A percentile compares a stretch with the other conserved stretches of the same genome.
Conservation (phyloP, 2,329 filamentous ascomycete genomes). For the Aspergillus sp. region DNA sequence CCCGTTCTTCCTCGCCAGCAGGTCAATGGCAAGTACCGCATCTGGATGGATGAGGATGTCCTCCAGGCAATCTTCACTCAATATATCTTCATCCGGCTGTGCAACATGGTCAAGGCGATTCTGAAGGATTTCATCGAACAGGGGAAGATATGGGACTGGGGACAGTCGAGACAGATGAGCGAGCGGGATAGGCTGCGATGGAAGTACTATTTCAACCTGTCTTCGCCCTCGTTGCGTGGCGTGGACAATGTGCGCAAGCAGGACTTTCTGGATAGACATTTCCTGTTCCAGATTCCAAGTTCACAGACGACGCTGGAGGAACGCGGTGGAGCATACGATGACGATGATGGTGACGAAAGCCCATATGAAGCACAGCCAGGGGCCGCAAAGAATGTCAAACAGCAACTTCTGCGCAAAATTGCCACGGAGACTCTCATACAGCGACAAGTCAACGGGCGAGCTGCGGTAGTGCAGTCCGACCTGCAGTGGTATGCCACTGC, state of each 20-base stretch:
- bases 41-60: slow-evolving; percentile 49
- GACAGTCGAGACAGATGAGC: slow-evolving; percentile 1
- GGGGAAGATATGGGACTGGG: slow-evolving; percentile 13
- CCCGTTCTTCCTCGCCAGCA: slow-evolving; percentile 44
- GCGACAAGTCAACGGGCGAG: slow-evolving; percentile 34
- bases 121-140: slow-evolving; percentile 13
- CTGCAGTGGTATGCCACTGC: slow-evolving; percentile 45
- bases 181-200: slow-evolving; percentile 25
- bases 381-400: slow-evolving; percentile 30
- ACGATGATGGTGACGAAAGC: slow-evolving; percentile 12
- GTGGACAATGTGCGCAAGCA: slow-evolving; percentile 12
- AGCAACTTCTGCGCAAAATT: slow-evolving; percentile 40
- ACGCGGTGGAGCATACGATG: slow-evolving; percentile 20
- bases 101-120: slow-evolving; percentile 22
- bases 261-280: slow-evolving; percentile 30
- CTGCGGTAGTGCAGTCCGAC: slow-evolving; percentile 43
- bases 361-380: not conserved
- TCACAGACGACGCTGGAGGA: slow-evolving; percentile 20
- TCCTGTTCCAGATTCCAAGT: slow-evolving; percentile 34
- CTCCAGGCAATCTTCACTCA: slow-evolving; percentile 48
- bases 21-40: slow-evolving; percentile 46
- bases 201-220: slow-evolving; percentile 20
- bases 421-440: slow-evolving; percentile 39
- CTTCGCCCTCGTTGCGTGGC: not conserved
- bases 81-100: slow-evolving; percentile 41